A percentile compares a stretch with the other conserved stretches of the same genome.
Conservation (phyloP, 345 rosid species). For the Eucalyptus marginata region DNA sequence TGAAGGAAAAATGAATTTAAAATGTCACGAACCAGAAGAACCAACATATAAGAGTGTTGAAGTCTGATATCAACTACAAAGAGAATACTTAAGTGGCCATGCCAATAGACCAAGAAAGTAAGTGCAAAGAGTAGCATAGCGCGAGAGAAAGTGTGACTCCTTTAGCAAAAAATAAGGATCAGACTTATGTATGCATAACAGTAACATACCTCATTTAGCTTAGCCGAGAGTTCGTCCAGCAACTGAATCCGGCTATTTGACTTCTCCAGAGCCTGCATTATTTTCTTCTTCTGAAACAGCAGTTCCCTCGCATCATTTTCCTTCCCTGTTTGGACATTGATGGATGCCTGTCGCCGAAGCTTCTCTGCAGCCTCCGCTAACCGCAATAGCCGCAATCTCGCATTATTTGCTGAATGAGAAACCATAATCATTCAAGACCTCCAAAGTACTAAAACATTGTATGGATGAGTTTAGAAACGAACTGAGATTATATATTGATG, state of each 20-base stretch:
- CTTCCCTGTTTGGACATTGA: slow-evolving; percentile 47
- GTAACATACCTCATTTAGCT: slow-evolving; percentile 61
- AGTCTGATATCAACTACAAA: not conserved
- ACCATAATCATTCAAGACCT: not conserved
- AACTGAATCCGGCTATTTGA: slow-evolving; percentile 65
- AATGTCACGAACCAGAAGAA: not conserved
- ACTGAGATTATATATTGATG: not conserved
- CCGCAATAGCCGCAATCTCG: slow-evolving; percentile 72
- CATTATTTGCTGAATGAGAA: slow-evolving; percentile 45
- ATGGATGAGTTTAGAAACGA: not conserved
- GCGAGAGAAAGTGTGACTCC: not conserved
- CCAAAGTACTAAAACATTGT: not conserved
- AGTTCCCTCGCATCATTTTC: slow-evolving; percentile 73
- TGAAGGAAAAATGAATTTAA: not conserved
- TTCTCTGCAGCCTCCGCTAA: slow-evolving; percentile 82
- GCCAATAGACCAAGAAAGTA: not conserved
- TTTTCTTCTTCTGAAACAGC: slow-evolving; percentile 79
- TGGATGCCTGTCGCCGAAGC: slow-evolving; percentile 62
- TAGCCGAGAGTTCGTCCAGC: slow-evolving; percentile 55
- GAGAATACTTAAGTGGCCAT: not conserved
- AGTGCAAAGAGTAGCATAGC: not conserved
- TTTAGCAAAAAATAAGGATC: not conserved
- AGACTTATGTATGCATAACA: not conserved
- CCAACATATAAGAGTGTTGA: not conserved
- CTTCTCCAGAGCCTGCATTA: slow-evolving; percentile 67